Evolutionary conservation across 1,284 basidiomycete genomes (phyloP), one percentile per base, ranked within the genome.

Genomic region (Trametes pubescens): DNA sequence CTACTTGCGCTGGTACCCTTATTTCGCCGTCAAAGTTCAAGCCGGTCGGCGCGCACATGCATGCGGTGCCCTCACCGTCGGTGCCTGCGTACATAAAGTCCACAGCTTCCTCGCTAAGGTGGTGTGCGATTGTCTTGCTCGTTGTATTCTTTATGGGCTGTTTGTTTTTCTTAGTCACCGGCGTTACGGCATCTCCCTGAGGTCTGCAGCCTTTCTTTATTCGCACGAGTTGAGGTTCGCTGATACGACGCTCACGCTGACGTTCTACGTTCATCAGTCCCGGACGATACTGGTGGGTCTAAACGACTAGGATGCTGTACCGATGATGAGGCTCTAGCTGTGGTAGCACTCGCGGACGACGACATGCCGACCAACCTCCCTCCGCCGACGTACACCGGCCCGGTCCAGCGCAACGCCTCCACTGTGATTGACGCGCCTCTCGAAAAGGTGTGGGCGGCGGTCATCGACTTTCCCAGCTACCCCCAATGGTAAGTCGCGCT

Each of bases 381-480:
- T 1, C 61, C 62, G 18, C 65, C 68, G 5, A 47, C 66, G 5
- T 68, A 60, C 53, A 40, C 29, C 3, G 59, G 78, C 59, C 78
- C 83, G 9, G 78, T 85, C 66, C 65, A 74, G 6, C 73, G 80
- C 6, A 73, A 73, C 9, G 78, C 76, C 6, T 81, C 80, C 2
- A 72, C 74, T 32, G 68, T 78, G 22, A 86, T 86, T 57, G 77
- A 83, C 68, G 82, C 84, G 4, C 80, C 83, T 4, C 69, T 74
- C 11, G 80, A 85, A 22, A 82, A 76, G 69, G 82, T 84, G 5
- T 86, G 84, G 84, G 69, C 77, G 2, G 72, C 79, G 11, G 65
- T 86, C 26, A 71, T 81, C 24, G 82, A 85, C 71, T 84, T 86
- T 65, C 71, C 75, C 6, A 78, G 78, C 5, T 86, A 86, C 69